Percentiles rank a stretch among this genome's conserved stretches.
Conservation (phyloP, 345 rosid species). For the Limnanthes douglasii region DNA sequence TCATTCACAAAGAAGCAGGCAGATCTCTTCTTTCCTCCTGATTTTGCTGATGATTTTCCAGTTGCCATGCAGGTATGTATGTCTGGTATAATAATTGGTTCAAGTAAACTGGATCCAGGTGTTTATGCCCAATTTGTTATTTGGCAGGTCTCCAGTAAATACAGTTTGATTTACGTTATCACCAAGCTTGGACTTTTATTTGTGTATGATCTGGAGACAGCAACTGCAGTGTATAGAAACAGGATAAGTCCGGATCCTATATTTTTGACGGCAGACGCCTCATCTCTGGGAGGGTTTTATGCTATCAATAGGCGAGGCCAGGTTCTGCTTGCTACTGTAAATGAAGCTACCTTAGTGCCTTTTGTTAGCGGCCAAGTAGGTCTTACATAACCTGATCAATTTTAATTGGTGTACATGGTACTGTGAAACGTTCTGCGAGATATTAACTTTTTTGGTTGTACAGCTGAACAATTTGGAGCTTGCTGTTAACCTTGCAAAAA, state of each 20-base stretch:
- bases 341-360: conserved; percentile 87
- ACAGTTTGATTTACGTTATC: conserved; percentile 79
- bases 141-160: conserved; percentile 89
- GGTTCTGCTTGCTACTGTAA: conserved; percentile 80
- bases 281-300: conserved; percentile 84
- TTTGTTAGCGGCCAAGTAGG: conserved; percentile 96
- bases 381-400: conserved; percentile 7
- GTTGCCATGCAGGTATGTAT: conserved; percentile 91
- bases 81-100: no score
- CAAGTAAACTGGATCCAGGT: no score
- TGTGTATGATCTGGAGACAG: conserved; percentile 97
- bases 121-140: no score
- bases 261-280: conserved; percentile 94
- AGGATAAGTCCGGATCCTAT: conserved; percentile 99
- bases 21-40: conserved; percentile 98
- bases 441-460: conserved; percentile 8
- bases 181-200: conserved; percentile 97
- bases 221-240: conserved; percentile 94
- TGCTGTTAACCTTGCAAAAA: conserved; percentile 96
- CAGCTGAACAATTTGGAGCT: conserved; percentile 98
- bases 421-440: conserved; percentile 7
- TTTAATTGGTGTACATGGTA: neutral
- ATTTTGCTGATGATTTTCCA: conserved; percentile 97
- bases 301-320: conserved; percentile 90
- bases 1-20: conserved; percentile 94